Base-by-base conservation (phyloP, 768 basidiomycete genomes). In the Suillus subalutaceus region DNA sequence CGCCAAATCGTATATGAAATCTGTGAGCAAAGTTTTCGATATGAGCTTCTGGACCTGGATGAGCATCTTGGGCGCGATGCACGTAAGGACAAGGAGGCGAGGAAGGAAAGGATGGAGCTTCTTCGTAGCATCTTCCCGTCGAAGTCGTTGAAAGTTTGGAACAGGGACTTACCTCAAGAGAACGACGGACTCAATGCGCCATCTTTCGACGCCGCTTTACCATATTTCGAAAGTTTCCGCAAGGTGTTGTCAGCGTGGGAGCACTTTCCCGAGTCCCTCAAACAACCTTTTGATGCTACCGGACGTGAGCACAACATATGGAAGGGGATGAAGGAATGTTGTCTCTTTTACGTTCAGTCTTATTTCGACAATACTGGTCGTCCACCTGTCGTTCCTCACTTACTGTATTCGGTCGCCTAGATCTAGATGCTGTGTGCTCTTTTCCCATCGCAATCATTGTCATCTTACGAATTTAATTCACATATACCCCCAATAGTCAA, bases 91-190 rank as follows among this genome's bases (percentile, higher is more conserved):
- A 50, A 50, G n/a, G 48, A 50, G 4, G 48, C 12, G 12, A 50
- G 48, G 48, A 50, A 50, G 48, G 48, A 50, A 50, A 50, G 48
- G 48, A 26, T 26, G 48, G 48, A 50, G 4, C 48, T 50, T 50
- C 48, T 50, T 50, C 6, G 18, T 50, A 50, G 48, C 48, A 50
- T 50, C 3, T 50, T 50, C 48, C 48, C 13, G 6, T 23, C 23
- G 6, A 50, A 50, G 12, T 26, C 23, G 0, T 50, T 50, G 23
- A 50, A 5, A 50, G 48, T 50, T 50, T 50, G 48, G 48, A 26
- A 50, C 48, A 50, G 4, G 48, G n/a, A 50, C 2, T 50, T 50
- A 2, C 48, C 48, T 3, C 48, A 50, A 50, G 12, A 50, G 4
- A 50, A 50, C 13, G 2, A 50, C 6, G 23, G 23, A 50, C 48